Evolutionary conservation across 106 monocot genomes (phyloP), one percentile per base, ranked within the genome.

Genomic region (Agapanthus africanus): DNA sequence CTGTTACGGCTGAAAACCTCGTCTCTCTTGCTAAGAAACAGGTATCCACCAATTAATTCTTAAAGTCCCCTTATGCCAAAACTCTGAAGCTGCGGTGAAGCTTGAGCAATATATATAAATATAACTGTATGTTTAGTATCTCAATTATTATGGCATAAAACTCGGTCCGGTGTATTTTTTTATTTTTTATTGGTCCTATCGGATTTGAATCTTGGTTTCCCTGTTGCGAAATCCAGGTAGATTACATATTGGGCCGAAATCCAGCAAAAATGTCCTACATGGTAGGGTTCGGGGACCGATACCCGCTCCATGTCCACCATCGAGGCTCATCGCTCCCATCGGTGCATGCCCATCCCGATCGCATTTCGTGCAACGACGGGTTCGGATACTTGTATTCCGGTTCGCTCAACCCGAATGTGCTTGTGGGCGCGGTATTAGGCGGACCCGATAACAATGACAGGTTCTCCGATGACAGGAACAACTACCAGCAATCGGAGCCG

Each of bases 401-500:
- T 36, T 80, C 86, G 6, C 86, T 83, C 2, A 81, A 90, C 59
- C 83, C 83, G 9, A 90, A 90, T 32, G 38, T 81, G 2, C 83
- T 86, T 15, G 83, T 79, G 2, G 90, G 90, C 11, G 90, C 90
- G 4, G 70, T 90, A 3, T 37, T 90, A 15, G 90, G 90, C 14
- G 90, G 90, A 3, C 90, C 90, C 15, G 90, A 90, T 57, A 77
- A 54, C 71, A 68, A 59, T 22, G 90, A 86, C 41, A 15, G 23
- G 52, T 90, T 73, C 83, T 11, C 76, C 11, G 86, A 90, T 42
- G 78, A 80, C 70, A 64, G 83, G 63, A 86, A 81, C 60, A 79
- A 90, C 70, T 83, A 90, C 74, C 83, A 77, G 81, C 86, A 86
- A 73, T 71, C 86, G 4, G 90, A 90, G 51, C 90, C 90, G 13